These are phyloP conservation scores for Aspergillus carbonarius DNA, from an alignment of 2,329 filamentous ascomycete species.

Conservation along the genomic window DNA sequence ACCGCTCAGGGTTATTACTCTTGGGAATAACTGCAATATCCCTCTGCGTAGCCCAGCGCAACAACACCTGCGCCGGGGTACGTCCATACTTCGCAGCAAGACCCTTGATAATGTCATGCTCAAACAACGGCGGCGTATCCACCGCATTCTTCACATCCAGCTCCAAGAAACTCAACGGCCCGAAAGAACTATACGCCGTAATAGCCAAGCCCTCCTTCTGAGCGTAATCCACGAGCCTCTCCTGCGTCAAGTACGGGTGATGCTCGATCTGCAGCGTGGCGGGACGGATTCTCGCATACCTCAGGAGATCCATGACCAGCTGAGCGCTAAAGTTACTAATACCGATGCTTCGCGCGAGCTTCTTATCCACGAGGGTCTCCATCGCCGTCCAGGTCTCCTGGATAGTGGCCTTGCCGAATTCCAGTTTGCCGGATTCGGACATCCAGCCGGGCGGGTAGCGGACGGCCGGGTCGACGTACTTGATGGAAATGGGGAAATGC, in stretches of 20 bases:
- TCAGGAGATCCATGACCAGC: slow-evolving; percentile 74
- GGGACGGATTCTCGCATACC: slow-evolving; percentile 71
- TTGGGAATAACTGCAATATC: slow-evolving; percentile 65
- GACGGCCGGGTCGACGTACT: slow-evolving; percentile 76
- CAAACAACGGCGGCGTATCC: slow-evolving; percentile 67
- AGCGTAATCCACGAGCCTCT: slow-evolving; percentile 67
- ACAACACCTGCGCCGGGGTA: slow-evolving; percentile 74
- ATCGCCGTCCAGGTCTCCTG: slow-evolving; percentile 81
- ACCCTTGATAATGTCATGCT: slow-evolving; percentile 63
- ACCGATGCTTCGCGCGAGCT: slow-evolving; percentile 71
- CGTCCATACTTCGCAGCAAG: slow-evolving; percentile 70
- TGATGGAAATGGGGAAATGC: slow-evolving; percentile 84
- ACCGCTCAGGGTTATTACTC: slow-evolving; percentile 27
- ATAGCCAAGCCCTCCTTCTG: slow-evolving; percentile 69
- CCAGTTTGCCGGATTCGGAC: slow-evolving; percentile 62
- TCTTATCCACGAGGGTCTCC: slow-evolving; percentile 69
- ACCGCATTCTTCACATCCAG: slow-evolving; percentile 69
- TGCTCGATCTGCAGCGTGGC: slow-evolving; percentile 85
- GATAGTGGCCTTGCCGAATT: slow-evolving; percentile 67
- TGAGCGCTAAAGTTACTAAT: slow-evolving; percentile 80
- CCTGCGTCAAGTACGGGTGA: slow-evolving; percentile 83
- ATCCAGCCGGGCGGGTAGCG: slow-evolving; percentile 80
- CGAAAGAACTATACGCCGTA: slow-evolving; percentile 83
- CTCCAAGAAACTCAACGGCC: slow-evolving; percentile 75
- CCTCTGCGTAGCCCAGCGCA: slow-evolving; percentile 85